phyloP scores from a whole-genome alignment of 1,284 basidiomycete species.

The Amanita bisporigera region DNA sequence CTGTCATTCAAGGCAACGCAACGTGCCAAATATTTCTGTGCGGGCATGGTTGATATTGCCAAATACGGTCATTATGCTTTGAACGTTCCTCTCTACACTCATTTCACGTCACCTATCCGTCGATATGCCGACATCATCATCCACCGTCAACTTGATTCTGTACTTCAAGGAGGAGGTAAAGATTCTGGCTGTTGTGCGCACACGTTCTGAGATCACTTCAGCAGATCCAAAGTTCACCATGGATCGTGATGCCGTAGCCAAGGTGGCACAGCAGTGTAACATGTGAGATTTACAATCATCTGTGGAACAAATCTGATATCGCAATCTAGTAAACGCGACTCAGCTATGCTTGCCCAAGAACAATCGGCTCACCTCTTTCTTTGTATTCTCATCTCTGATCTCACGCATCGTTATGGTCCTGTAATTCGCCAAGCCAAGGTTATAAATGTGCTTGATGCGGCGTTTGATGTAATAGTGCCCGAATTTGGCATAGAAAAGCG shows the following conservation, averaged over 20 bases:
- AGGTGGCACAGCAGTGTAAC: slow-evolving; percentile 97
- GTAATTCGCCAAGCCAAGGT: slow-evolving; percentile 94
- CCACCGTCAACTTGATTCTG: slow-evolving; percentile 96
- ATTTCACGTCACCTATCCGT: slow-evolving; percentile 95
- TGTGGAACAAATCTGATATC: slow-evolving; percentile 13
- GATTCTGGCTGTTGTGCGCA: slow-evolving; percentile 17
- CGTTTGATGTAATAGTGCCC: slow-evolving; percentile 93
- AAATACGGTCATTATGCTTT: slow-evolving; percentile 97
- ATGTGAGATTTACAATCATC: slow-evolving; percentile 56
- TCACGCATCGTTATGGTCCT: slow-evolving; percentile 94
- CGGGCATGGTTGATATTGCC: slow-evolving; percentile 98
- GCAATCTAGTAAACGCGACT: slow-evolving; percentile 79
- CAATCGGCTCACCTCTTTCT: slow-evolving; percentile 96
- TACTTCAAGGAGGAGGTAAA: slow-evolving; percentile 74
- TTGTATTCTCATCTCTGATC: slow-evolving; percentile 90
- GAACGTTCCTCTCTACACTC: slow-evolving; percentile 93
- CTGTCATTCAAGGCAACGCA: slow-evolving; percentile 90
- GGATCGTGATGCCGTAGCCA: slow-evolving; percentile 97
- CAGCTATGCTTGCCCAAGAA: slow-evolving; percentile 91
- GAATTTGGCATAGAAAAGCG: slow-evolving; percentile 99
- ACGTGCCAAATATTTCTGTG: slow-evolving; percentile 97
- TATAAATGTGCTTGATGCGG: slow-evolving; percentile 92
- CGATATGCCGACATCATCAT: slow-evolving; percentile 96
- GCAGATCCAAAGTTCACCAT: slow-evolving; percentile 90
- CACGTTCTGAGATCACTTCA: slow-evolving; percentile 26